phyloP scores from a whole-genome alignment of 2,329 filamentous ascomycete species.

The Talaromyces atroroseus region DNA sequence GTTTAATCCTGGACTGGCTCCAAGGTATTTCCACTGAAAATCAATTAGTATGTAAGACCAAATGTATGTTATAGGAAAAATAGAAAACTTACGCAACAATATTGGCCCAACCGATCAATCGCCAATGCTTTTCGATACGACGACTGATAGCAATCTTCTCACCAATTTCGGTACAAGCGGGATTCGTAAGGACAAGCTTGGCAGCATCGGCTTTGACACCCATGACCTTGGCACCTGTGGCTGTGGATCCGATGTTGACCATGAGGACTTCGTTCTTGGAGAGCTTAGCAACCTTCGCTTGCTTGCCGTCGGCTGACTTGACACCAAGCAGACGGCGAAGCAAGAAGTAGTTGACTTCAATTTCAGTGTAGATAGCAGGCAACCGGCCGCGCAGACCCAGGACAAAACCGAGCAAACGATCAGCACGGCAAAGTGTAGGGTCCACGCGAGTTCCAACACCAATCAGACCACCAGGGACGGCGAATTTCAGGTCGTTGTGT shows the following conservation, averaged over 20 bases:
- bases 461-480: constrained; percentile 93
- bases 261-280: constrained; percentile 98
- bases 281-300: constrained; percentile 97
- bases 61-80: neutral
- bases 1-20: constrained; percentile 40
- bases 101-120: constrained; percentile 85
- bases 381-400: constrained; percentile 89
- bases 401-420: constrained; percentile 97
- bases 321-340: constrained; percentile 91
- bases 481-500: constrained; percentile 97
- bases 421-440: constrained; percentile 94
- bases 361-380: constrained; percentile 94
- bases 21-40: constrained; percentile 41
- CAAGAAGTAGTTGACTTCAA: constrained; percentile 99
- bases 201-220: constrained; percentile 97
- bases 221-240: constrained; percentile 93
- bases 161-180: constrained; percentile 92
- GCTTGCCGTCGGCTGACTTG: constrained; percentile 95
- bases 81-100: constrained; percentile 53
- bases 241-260: constrained; percentile 98
- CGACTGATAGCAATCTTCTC: constrained; percentile 96
- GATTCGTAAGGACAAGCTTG: constrained; percentile 86
- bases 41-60: constrained; percentile 13
- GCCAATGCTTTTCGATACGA: constrained; percentile 99
- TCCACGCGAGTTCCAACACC: constrained; percentile 98